Conservation (phyloP, 495 filamentous ascomycete genomes). For the Neurospora sp. region DNA sequence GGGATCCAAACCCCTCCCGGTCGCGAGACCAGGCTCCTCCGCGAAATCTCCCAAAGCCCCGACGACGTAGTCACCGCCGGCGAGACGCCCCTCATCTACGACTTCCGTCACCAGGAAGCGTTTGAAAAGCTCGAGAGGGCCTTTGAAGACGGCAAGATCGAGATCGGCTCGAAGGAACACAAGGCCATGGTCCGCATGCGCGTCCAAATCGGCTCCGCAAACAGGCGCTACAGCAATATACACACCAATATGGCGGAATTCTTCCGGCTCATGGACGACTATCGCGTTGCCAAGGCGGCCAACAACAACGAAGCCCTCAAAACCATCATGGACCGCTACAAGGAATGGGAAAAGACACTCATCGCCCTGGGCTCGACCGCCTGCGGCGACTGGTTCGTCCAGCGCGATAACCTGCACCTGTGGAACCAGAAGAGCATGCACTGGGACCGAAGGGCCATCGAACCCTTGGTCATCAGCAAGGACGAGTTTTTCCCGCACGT, state of each 20-base stretch:
- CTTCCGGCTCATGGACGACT: neutral
- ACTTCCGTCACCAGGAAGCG: constrained; percentile 21
- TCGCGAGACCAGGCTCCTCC: constrained; percentile 22
- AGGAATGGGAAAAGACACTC: constrained; percentile 6
- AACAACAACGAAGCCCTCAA: neutral
- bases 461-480: constrained; percentile 35
- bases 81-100: constrained; percentile 11
- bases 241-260: constrained; percentile 19
- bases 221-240: constrained; percentile 9
- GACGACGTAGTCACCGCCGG: constrained; percentile 1
- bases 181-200: constrained; percentile 10
- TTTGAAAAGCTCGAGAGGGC: constrained; percentile 23
- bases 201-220: constrained; percentile 17
- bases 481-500: constrained; percentile 50
- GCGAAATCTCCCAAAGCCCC: constrained; percentile 14
- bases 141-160: constrained; percentile 7
- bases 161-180: constrained; percentile 12
- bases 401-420: constrained; percentile 38
- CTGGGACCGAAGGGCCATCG: constrained; percentile 52
- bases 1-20: constrained; percentile 19
- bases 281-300: neutral
- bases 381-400: constrained; percentile 16
- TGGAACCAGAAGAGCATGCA: constrained; percentile 34
- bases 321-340: neutral
- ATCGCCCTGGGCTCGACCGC: constrained; percentile 2